Evolutionary conservation across 495 filamentous ascomycete species (phyloP), one percentile per base, ranked within the genome.

Genomic region (Cudoniella acicularis): DNA sequence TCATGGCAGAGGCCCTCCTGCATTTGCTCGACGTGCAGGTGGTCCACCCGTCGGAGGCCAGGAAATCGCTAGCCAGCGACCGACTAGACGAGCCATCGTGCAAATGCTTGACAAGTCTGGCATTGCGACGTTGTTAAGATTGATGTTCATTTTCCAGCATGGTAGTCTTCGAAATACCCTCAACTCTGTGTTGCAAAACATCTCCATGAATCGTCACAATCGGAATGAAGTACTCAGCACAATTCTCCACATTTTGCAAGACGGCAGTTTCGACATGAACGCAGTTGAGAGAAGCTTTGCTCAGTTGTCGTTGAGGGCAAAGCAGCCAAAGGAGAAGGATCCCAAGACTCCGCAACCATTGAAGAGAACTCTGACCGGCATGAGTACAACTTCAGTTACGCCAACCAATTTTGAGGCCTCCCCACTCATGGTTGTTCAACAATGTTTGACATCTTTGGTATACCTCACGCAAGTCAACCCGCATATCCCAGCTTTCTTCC

Each of bases 71-170:
- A 64, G 53, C 25, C 74, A 78, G 25, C 95, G 96, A 72, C 79
- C 84, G 22, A 83, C 87, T 62, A 83, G 90, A 56, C 85, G 86
- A 65, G 87, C 89, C 21, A 87, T 91, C 51, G 86, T 96, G 26
- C 94, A 99, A 72, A 96, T 98, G 87, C 83, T 98, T 3, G 95
- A 99, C 73, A 97, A 96, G 69, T 81, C 92, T 54, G 94, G 94
- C 23, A 85, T 99, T 69, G 94, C 95, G 21, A 97, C 94, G 10
- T 74, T 99, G 8, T 81, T 99, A 30, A 90, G 94, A 16, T 79
- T 99, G 11, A 96, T 99, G 93, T 99, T 99, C 69, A 87, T 97
- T 60, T 87, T 90, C 45, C 89, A 96, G 60, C 88, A 92, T 54
- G 89, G 88, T 27, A 91, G 84, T 57, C 75, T 81, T 51, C 88